A percentile compares a stretch with the other conserved stretches of the same genome.
phyloP scores from a whole-genome alignment of 2,329 filamentous ascomycete genomes.

The Pestalotiopsis sp. region DNA sequence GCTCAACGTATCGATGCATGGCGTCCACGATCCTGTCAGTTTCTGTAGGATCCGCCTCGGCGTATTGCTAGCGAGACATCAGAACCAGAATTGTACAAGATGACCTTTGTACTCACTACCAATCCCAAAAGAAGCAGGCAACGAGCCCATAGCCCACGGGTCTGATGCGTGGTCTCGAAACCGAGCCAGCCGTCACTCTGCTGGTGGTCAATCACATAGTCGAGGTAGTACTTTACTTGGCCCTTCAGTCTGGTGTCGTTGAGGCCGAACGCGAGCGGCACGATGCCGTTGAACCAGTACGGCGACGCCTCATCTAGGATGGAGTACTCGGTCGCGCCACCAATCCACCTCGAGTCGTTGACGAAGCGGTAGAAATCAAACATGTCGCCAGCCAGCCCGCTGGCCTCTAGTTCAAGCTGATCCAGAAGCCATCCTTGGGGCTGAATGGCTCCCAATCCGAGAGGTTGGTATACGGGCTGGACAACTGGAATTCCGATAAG shows the following conservation, averaged over 20 bases:
- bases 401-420: constrained; percentile 26
- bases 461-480: constrained; percentile 28
- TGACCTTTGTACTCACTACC: constrained; percentile 23
- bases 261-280: constrained; percentile 55
- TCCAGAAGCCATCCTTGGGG: constrained; percentile 32
- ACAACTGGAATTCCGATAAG: constrained; percentile 21
- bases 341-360: constrained; percentile 52
- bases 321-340: constrained; percentile 53
- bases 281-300: constrained; percentile 62
- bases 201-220: constrained; percentile 52
- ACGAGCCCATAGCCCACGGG: constrained; percentile 55
- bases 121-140: constrained; percentile 53
- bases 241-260: constrained; percentile 50
- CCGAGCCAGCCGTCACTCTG: constrained; percentile 60
- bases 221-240: constrained; percentile 47
- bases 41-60: constrained; percentile 48
- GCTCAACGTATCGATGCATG: constrained; percentile 50
- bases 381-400: constrained; percentile 33
- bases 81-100: background rate
- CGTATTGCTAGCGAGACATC: constrained; percentile 39
- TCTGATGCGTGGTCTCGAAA: constrained; percentile 44
- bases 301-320: constrained; percentile 55
- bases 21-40: constrained; percentile 47
- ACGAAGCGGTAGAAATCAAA: constrained; percentile 60
- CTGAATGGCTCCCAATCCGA: constrained; percentile 30